Base-by-base conservation (phyloP, 2,329 filamentous ascomycete genomes). In the Neofusicoccum sp. region DNA sequence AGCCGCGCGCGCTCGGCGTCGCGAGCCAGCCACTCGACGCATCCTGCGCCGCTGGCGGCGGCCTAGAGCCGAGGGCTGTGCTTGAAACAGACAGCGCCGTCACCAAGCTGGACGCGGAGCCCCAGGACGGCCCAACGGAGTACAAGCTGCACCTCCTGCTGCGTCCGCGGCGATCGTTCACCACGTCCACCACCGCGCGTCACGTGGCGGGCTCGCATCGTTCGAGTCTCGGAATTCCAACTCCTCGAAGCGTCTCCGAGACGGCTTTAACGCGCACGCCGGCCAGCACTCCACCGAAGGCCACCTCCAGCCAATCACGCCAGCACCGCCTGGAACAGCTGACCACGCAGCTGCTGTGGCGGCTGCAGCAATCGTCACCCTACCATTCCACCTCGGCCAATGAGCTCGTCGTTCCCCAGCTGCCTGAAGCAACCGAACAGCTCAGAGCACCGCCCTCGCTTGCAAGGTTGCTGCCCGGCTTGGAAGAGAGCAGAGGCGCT, bases 61-160 rank as follows among this genome's bases (percentile, higher is more conserved):
- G 48, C 16, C 51, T 61, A 6, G 45, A 54, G 36, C 59, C 60
- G 30, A 36, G 45, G 44, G 54, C 53, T 44, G 53, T 62, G 36
- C 54, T 62, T 9, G 63, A 70, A 53, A 68, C 71, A 57, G 71
- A 72, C 56, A 70, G 67, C 20, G 64, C 64, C 16, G 84, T 95
- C 47, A 89, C 87, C 45, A 91, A 88, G 69, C 79, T 99, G 14
- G 88, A 93, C 64, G 88, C 93, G 11, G 95, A 99, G 73, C 93
- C 93, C 5, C 93, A 98, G 71, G 89, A 96, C 64, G 95, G 95
- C 0, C 92, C 95, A 16, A 96, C 91, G 0, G 95, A 99, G 76
- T 99, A 99, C 78, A 99, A 99, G 75, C 78, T 99, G 44, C 95
- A 98, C 76, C 80, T 99, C 5, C 82, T 98, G 6, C 79, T 97